Evolutionary conservation across 1,139 yeast genomes (phyloP).

Genomic region (Saccharomyces hybrid): DNA sequence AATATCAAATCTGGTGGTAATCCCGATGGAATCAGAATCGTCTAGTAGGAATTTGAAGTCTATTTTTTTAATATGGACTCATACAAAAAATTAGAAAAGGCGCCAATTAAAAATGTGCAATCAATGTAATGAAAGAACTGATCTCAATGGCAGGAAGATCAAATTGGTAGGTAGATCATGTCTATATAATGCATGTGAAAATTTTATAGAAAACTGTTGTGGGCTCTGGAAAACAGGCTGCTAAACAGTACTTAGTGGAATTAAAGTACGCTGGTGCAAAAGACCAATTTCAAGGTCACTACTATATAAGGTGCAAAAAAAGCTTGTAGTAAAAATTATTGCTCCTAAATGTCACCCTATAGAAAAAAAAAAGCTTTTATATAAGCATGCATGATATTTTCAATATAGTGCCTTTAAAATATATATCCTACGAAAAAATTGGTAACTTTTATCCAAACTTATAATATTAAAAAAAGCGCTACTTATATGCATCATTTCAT

Average conservation of each 20-base stretch:
- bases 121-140: slow-evolving; percentile 1
- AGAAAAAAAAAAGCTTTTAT: background rate
- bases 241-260: background rate
- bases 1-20: background rate
- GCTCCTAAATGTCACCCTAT: background rate
- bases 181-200: slow-evolving; percentile 84
- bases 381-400: background rate
- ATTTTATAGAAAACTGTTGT: slow-evolving; percentile 36
- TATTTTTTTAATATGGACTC: background rate
- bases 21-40: background rate
- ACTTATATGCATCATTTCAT: slow-evolving; percentile 1
- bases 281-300: background rate
- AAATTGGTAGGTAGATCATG: slow-evolving; percentile 81
- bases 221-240: background rate
- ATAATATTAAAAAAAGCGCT: background rate
- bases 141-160: slow-evolving; percentile 91
- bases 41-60: background rate
- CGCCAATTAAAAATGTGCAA: background rate
- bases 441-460: background rate
- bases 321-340: background rate
- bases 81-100: background rate
- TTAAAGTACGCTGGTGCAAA: background rate
- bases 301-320: background rate
- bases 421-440: background rate
- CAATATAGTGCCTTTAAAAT: background rate